These are phyloP conservation scores for Scutellaria minor DNA, from an alignment of 257 asterid species.

Conservation along the genomic window DNA sequence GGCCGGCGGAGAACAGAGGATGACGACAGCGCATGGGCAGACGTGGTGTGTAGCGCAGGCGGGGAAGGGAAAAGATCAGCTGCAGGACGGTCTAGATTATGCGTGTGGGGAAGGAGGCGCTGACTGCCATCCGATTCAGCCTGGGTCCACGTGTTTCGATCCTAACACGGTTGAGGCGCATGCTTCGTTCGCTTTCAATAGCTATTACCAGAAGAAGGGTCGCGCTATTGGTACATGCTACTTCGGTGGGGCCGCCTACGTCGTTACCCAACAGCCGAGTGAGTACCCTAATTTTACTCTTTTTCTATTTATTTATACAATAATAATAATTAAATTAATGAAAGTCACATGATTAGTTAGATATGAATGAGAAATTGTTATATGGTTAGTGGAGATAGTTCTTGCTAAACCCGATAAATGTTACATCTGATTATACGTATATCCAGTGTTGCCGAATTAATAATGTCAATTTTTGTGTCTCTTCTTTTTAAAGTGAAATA, in stretches of 20 bases:
- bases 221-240: conserved; percentile 78
- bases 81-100: conserved; percentile 81
- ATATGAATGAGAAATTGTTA: not conserved
- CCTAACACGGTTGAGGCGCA: conserved; percentile 89
- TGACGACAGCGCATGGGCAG: conserved; percentile 58
- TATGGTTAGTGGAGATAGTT: too few relatives aligned
- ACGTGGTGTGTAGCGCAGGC: conserved; percentile 91
- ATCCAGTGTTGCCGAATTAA: too few relatives aligned
- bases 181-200: conserved; percentile 91
- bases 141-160: conserved; percentile 89
- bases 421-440: too few relatives aligned
- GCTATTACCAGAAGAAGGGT: conserved; percentile 78
- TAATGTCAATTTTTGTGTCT: too few relatives aligned
- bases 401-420: too few relatives aligned
- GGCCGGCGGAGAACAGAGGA: conserved; percentile 48
- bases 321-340: too few relatives aligned
- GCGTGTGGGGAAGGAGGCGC: conserved; percentile 97
- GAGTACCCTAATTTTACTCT: conserved; percentile 36
- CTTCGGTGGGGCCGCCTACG: conserved; percentile 85
- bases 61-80: conserved; percentile 58
- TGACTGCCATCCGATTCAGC: conserved; percentile 95
- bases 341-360: not conserved
- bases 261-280: conserved; percentile 79
- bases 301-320: too few relatives aligned
- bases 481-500: too few relatives aligned